Evolutionary conservation across 768 basidiomycete species (phyloP), one percentile per base, ranked within the genome.

Genomic region (Phaeolepiota aurea): DNA sequence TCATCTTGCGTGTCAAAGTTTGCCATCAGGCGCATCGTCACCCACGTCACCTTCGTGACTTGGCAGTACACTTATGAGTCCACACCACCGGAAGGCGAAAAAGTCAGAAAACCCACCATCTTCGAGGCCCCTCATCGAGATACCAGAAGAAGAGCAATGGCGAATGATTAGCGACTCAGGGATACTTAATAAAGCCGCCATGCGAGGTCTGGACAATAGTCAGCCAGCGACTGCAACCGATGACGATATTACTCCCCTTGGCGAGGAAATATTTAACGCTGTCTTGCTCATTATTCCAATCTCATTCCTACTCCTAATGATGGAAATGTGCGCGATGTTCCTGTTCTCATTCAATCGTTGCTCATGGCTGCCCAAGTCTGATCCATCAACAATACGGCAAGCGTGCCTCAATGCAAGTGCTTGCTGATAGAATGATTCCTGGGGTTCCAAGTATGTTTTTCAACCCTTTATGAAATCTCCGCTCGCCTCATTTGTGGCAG

Each of bases 321-420:
- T 91, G 85, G 81, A 88, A 54, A 84, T 90, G 88, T 91, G 54
- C 51, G 85, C 64, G 15, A n/a, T n/a, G n/a, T n/a, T n/a, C n/a
- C 25, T 28, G 14, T 43, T 38, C 23, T 42, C 37, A 23, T 22
- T 14, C n/a, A 40, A 11, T 41, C 32, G 37, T 43, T 36, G 20
- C 38, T n/a, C n/a, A n/a, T n/a, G 40, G 14, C 38, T 11, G 14
- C 23, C 28, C 20, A 10, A 91, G 88, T 43, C 64, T 90, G 32
- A 74, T 87, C 33, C 85, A 85, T 52, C 76, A 75, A 37, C 88
- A 91, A 57, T 91, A 90, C 45, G 79, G 76, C 28, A 72, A 77
- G 55, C 58, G 66, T n/a, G 66, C 77, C 1, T 62, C 72, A 13
- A 53, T 77, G 22, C 48, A 61, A 35, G 69, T 61, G 5, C 47